phyloP scores from a whole-genome alignment of 768 basidiomycete genomes.

The Rubroboletus pulcherrimus region DNA sequence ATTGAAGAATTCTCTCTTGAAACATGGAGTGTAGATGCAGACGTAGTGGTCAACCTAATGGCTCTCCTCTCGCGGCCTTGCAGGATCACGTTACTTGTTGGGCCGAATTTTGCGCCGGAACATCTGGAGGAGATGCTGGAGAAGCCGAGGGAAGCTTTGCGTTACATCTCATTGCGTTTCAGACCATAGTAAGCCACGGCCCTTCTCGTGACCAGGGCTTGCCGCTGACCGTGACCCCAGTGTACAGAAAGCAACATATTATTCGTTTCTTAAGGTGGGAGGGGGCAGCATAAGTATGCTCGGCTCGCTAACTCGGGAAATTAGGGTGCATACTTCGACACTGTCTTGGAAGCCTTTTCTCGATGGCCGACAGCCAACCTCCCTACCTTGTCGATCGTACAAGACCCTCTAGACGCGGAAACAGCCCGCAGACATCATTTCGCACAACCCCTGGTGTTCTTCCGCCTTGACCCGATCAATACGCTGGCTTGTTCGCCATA shows the following conservation, averaged over 20 bases:
- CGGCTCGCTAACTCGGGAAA: not conserved
- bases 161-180: conserved; percentile 64
- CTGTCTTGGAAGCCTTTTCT: conserved; percentile 56
- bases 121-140: conserved; percentile 70
- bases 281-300: not conserved
- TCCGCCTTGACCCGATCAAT: conserved; percentile 58
- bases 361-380: conserved; percentile 52
- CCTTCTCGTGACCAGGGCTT: not conserved
- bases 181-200: conserved; percentile 67
- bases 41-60: conserved; percentile 69
- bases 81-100: conserved; percentile 61
- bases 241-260: conserved; percentile 72
- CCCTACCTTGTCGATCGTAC: conserved; percentile 55
- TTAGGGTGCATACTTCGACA: conserved; percentile 83
- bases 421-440: conserved; percentile 40
- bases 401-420: conserved; percentile 53
- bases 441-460: conserved; percentile 89
- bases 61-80: conserved; percentile 49
- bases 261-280: conserved; percentile 71
- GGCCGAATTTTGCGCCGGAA: conserved; percentile 75
- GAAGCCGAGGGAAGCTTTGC: conserved; percentile 44
- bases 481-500: conserved; percentile 43
- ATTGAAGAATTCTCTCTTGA: conserved; percentile 51
- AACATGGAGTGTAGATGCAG: conserved; percentile 71
- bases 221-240: conserved; percentile 25